These are phyloP conservation scores for Lizonia empirigonia DNA, from an alignment of 2,329 filamentous ascomycete genomes.

Conservation along the genomic window DNA sequence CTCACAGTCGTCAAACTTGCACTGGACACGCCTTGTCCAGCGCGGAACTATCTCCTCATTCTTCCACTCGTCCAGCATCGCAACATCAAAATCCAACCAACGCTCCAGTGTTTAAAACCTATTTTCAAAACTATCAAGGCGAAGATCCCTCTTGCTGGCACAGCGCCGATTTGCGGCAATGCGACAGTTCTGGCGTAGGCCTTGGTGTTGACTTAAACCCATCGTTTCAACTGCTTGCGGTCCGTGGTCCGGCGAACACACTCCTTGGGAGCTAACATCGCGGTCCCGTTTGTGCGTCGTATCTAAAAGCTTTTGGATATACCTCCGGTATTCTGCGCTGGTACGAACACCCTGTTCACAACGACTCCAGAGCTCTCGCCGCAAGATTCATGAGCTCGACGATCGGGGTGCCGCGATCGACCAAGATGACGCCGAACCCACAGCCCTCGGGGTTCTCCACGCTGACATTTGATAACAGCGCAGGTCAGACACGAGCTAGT, in stretches of 20 bases:
- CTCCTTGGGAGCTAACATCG: constrained; percentile 1
- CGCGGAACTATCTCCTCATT: constrained; percentile 6
- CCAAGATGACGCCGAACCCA: constrained; percentile 8
- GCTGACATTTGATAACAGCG: not conserved
- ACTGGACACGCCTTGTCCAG: not conserved
- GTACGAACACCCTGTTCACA: not conserved
- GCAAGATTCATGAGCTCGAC: not conserved
- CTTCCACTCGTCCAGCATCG: constrained; percentile 2
- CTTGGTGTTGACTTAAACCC: not conserved
- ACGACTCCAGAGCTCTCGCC: not conserved
- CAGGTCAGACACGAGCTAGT: not conserved
- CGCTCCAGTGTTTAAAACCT: constrained; percentile 5
- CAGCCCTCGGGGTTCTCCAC: constrained; percentile 3
- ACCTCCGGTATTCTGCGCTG: not conserved
- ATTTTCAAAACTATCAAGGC: not conserved
- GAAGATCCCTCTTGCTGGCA: not conserved
- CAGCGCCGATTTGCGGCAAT: constrained; percentile 1
- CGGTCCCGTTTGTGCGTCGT: not conserved
- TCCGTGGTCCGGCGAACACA: not conserved
- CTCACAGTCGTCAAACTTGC: not conserved
- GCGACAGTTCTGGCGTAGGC: constrained; percentile 1
- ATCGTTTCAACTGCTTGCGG: constrained; percentile 1
- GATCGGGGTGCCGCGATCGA: constrained; percentile 1
- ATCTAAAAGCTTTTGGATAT: not conserved
- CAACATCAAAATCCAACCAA: not conserved